These are phyloP conservation scores for Globisporangium spinosum DNA, from an alignment of 352 stramenopile genomes.

Conservation along the genomic window DNA sequence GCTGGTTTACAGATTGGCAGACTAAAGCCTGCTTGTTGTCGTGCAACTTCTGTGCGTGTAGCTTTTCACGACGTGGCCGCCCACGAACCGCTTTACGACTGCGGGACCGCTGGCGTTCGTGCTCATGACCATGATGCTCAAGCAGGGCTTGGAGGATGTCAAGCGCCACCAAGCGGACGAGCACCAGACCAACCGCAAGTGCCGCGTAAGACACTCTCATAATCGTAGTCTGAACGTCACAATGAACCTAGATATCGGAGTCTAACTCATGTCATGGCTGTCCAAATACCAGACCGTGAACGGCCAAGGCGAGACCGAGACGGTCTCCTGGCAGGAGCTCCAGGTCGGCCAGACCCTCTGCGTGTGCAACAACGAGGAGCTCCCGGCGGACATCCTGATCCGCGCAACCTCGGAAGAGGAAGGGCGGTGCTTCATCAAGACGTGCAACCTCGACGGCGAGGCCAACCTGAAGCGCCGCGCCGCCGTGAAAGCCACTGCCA, in stretches of 20 bases:
- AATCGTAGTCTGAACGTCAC: too few relatives aligned
- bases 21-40: neutral
- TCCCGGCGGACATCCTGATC: conserved; percentile 65
- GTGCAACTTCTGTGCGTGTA: conserved; percentile 14
- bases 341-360: conserved; percentile 64
- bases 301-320: conserved; percentile 33
- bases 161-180: conserved; percentile 68
- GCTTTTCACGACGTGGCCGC: conserved; percentile 54
- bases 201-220: conserved; percentile 25
- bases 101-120: conserved; percentile 64
- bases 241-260: neutral
- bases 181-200: conserved; percentile 52
- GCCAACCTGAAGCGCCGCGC: conserved; percentile 90
- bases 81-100: conserved; percentile 78
- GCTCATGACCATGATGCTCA: conserved; percentile 74
- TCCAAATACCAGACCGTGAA: neutral
- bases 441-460: conserved; percentile 92
- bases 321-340: conserved; percentile 70
- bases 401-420: conserved; percentile 69
- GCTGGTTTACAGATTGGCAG: neutral
- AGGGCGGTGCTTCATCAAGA: conserved; percentile 89
- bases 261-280: neutral
- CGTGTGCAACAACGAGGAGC: conserved; percentile 50
- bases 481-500: conserved; percentile 45
- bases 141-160: conserved; percentile 74